Evolutionary conservation across 139 green algal genomes (phyloP), one percentile per base, ranked within the genome.

Genomic region (Gonium pectorale): DNA sequence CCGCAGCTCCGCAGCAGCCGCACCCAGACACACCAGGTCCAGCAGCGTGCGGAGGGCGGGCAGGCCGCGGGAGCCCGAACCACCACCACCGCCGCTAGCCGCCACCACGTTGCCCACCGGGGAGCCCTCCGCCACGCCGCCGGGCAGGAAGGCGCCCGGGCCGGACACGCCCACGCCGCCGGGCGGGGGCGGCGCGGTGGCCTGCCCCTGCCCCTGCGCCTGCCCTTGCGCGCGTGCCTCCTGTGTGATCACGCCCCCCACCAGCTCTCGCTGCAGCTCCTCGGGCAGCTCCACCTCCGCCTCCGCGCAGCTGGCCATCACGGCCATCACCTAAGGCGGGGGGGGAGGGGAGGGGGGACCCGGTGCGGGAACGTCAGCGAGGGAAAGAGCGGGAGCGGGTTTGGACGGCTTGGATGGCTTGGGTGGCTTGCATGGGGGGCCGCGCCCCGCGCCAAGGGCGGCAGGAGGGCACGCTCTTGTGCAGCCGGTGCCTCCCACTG

Each of bases 91-190:
- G n/a, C 33, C 51, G 21, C 29, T 31, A 19, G 35, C 35, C 27
- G 49, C 49, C n/a, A n/a, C n/a, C n/a, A n/a, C n/a, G n/a, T n/a
- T n/a, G n/a, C n/a, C n/a, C n/a, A n/a, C n/a, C n/a, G n/a, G n/a
- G n/a, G n/a, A n/a, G n/a, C n/a, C n/a, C n/a, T n/a, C n/a, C n/a
- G n/a, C n/a, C n/a, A n/a, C n/a, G 56, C 15, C 22, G 56, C 13
- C n/a, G 62, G 72, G 52, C 72, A 52, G 37, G 72, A 80, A 80
- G n/a, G 22, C 52, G 15, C 72, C 72, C 24, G 71, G 31, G 31
- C 46, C 71, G 31, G 71, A 66, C 6, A 80, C 46, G 51, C 49
- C 71, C 22, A 2, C 19, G 67, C 43, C 41, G 68, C 1, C 41
- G 68, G 44, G 49, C 52, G 51, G 1, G 26, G 37, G 31, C 22